phyloP scores from a whole-genome alignment of 768 basidiomycete species.

The Suillus decipiens region DNA sequence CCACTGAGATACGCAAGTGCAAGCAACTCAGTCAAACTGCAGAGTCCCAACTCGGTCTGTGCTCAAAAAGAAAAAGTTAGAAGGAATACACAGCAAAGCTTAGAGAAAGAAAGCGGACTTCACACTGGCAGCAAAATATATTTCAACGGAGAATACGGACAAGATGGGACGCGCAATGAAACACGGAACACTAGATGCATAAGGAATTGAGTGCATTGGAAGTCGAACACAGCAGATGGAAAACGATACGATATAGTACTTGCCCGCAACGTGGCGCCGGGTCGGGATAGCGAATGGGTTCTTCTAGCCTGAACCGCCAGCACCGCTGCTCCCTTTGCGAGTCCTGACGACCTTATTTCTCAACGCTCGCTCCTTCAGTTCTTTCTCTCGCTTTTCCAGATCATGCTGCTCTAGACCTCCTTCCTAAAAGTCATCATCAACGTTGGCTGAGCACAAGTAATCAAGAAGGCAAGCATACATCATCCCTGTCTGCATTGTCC shows the following conservation, averaged over 20 bases:
- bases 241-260: not conserved
- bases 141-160: not conserved
- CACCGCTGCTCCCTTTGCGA: slow-evolving; percentile 48
- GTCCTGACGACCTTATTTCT: slow-evolving; percentile 82
- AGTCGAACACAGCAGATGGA: not conserved
- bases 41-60: not conserved
- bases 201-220: not conserved
- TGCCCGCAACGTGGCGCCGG: not conserved
- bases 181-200: not conserved
- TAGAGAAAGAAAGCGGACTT: not conserved
- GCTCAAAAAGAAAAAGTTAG: slow-evolving; percentile 1
- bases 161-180: not conserved
- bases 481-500: slow-evolving; percentile 37
- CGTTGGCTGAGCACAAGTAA: not conserved
- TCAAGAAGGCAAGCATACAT: slow-evolving; percentile 7
- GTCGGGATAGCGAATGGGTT: not conserved
- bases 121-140: not conserved
- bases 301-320: slow-evolving; percentile 10
- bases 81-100: not conserved
- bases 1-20: not conserved
- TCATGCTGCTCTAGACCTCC: slow-evolving; percentile 38
- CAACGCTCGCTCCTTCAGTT: slow-evolving; percentile 78
- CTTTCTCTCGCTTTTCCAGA: slow-evolving; percentile 70
- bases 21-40: not conserved
- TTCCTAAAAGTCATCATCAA: slow-evolving; percentile 9